These are phyloP conservation scores for Blastocystis sp. DNA, from an alignment of 352 stramenopile species.

Conservation along the genomic window DNA sequence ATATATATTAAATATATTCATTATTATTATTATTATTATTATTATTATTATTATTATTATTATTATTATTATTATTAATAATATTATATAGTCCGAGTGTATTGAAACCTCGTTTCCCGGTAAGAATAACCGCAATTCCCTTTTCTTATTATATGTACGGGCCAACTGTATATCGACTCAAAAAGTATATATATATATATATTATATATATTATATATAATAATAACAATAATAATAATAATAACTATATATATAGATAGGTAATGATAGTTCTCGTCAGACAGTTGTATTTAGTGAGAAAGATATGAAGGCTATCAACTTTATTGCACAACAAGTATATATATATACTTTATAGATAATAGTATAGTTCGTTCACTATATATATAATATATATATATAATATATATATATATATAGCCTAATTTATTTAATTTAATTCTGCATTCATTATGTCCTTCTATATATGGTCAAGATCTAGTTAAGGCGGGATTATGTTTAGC, in stretches of 20 bases:
- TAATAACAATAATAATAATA: too few species aligned
- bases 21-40: slow-evolving; percentile 36
- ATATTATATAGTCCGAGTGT: neutral
- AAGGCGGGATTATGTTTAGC: slow-evolving; percentile 80
- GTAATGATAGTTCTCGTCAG: slow-evolving; percentile 50
- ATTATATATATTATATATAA: neutral
- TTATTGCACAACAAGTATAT: slow-evolving; percentile 63
- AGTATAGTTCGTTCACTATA: neutral
- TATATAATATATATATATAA: slow-evolving; percentile 7
- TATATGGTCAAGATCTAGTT: slow-evolving; percentile 88
- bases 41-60: slow-evolving; percentile 30
- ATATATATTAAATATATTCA: too few species aligned
- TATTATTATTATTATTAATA: slow-evolving; percentile 1
- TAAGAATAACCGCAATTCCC: too few species aligned
- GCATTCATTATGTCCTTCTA: slow-evolving; percentile 73
- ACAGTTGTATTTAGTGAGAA: slow-evolving; percentile 66
- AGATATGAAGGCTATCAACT: slow-evolving; percentile 67
- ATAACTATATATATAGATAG: too few species aligned
- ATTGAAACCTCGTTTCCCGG: neutral
- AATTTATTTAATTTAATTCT: slow-evolving; percentile 72
- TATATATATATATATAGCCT: slow-evolving; percentile 53
- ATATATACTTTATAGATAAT: too few species aligned
- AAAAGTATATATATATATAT: too few species aligned
- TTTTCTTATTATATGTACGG: too few species aligned
- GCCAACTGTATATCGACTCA: neutral